Percentiles rank a stretch among this genome's conserved stretches.
Conservation (phyloP, 345 rosid genomes). For the Hypericum androsaemum region DNA sequence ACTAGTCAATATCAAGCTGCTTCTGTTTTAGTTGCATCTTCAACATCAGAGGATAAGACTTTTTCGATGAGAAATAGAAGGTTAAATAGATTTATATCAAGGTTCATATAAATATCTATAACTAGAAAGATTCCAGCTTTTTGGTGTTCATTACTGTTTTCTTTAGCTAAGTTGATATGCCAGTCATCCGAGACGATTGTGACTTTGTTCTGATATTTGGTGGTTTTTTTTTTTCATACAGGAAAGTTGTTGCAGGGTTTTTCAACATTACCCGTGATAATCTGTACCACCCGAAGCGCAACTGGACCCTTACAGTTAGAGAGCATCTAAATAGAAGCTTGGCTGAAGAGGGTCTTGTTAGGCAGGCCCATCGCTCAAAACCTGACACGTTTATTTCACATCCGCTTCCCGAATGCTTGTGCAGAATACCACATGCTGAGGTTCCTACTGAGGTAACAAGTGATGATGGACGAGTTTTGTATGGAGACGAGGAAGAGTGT, state of each 20-base stretch:
- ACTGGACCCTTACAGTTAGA: slow-evolving; percentile 66
- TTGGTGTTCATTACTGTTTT: too few relatives aligned
- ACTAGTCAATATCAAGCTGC: too few relatives aligned
- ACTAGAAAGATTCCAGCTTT: too few relatives aligned
- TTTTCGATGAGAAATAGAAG: too few relatives aligned
- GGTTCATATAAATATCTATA: too few relatives aligned
- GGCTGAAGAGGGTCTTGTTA: slow-evolving; percentile 57
- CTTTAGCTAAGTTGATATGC: too few relatives aligned
- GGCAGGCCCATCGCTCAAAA: slow-evolving; percentile 60
- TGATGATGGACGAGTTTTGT: slow-evolving; percentile 37
- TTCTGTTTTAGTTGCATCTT: too few relatives aligned
- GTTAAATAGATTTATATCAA: too few relatives aligned
- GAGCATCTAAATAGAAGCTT: slow-evolving; percentile 83
- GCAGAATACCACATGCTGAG: slow-evolving; percentile 49
- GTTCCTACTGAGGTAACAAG: slow-evolving; percentile 22
- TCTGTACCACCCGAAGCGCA: slow-evolving; percentile 64
- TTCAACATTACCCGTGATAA: slow-evolving; percentile 51
- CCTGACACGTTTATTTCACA: slow-evolving; percentile 66
- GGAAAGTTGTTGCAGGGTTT: slow-evolving; percentile 53
- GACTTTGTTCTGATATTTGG: too few relatives aligned
- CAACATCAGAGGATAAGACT: too few relatives aligned
- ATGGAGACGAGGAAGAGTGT: slow-evolving; percentile 81
- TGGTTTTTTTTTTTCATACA: slow-evolving; percentile 25
- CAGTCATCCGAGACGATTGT: too few relatives aligned
- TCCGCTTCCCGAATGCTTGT: slow-evolving; percentile 96